These are phyloP conservation scores for Colletotrichum endophyticum DNA, from an alignment of 2,329 filamentous ascomycete genomes.

Conservation along the genomic window DNA sequence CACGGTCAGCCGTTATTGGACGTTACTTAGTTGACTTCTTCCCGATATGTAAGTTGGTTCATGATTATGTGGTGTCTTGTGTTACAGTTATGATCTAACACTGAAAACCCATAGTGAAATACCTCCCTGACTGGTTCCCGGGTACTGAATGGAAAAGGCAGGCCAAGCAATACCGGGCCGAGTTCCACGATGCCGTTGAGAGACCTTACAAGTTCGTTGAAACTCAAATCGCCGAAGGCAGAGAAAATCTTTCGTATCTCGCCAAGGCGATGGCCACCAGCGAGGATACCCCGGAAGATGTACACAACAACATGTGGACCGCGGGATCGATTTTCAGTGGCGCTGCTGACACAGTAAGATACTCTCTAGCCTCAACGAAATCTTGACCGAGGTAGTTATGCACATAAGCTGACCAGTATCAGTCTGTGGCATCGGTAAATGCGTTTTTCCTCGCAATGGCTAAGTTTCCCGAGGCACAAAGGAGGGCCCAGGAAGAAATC, in stretches of 20 bases:
- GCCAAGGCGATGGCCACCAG: neutral
- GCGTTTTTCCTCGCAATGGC: constrained; percentile 53
- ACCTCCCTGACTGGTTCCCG: constrained; percentile 19
- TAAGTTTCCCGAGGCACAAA: constrained; percentile 48
- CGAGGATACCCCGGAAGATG: neutral
- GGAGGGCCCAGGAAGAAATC: constrained; percentile 31
- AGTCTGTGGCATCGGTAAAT: constrained; percentile 35
- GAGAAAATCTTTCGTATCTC: neutral
- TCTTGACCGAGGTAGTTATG: accelerated
- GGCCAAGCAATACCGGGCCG: neutral
- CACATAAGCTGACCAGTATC: accelerated
- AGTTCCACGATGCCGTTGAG: neutral
- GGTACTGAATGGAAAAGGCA: constrained; percentile 14
- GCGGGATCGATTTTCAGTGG: constrained; percentile 6
- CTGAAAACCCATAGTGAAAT: constrained; percentile 24
- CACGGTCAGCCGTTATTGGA: constrained; percentile 1
- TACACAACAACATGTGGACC: constrained; percentile 8
- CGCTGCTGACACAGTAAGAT: constrained; percentile 17
- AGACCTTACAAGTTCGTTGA: constrained; percentile 27
- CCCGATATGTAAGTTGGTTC: neutral
- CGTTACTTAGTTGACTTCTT: constrained; percentile 17
- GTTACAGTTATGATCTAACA: neutral
- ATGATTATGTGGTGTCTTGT: neutral
- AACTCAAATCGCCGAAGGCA: neutral
- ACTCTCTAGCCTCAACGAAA: constrained; percentile 18